A percentile compares a stretch with the other conserved stretches of the same genome.
These are phyloP conservation scores for Hypholoma fasciculare DNA, from an alignment of 768 basidiomycete genomes.

Conservation along the genomic window DNA sequence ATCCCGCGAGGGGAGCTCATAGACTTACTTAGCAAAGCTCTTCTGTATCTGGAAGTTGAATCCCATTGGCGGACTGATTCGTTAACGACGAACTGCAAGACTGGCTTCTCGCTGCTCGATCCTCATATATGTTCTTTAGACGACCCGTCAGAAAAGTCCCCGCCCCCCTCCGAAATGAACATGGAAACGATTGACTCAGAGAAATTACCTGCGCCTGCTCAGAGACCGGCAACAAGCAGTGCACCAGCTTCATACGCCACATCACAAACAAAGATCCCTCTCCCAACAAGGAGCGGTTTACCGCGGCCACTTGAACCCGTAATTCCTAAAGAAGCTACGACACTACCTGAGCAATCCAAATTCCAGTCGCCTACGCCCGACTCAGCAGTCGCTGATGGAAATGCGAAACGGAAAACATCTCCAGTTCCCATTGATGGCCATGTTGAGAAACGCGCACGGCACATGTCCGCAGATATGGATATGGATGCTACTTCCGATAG, in stretches of 20 bases:
- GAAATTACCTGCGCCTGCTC: constrained; percentile 4
- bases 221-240: constrained; percentile 3
- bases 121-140: constrained; percentile 69
- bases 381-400: constrained; percentile 18
- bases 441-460: constrained; percentile 64
- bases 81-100: constrained; percentile 64
- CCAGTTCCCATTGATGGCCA: constrained; percentile 47
- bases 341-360: constrained; percentile 12
- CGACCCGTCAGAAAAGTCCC: constrained; percentile 28
- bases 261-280: constrained; percentile 13
- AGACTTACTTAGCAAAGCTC: constrained; percentile 76
- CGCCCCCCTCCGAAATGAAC: constrained; percentile 16
- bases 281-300: constrained; percentile 10
- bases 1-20: constrained; percentile 82
- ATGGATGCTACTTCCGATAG: constrained; percentile 38
- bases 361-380: constrained; percentile 2
- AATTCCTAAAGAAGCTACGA: constrained; percentile 4
- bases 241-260: constrained; percentile 7
- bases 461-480: constrained; percentile 48
- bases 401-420: constrained; percentile 55
- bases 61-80: constrained; percentile 73
- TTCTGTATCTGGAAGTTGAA: constrained; percentile 83
- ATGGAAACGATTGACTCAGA: constrained; percentile 17
- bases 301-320: background rate
- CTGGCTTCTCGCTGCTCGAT: constrained; percentile 73